Evolutionary conservation across 2,329 filamentous ascomycete species (phyloP).

Genomic region (Myotisia sp.): DNA sequence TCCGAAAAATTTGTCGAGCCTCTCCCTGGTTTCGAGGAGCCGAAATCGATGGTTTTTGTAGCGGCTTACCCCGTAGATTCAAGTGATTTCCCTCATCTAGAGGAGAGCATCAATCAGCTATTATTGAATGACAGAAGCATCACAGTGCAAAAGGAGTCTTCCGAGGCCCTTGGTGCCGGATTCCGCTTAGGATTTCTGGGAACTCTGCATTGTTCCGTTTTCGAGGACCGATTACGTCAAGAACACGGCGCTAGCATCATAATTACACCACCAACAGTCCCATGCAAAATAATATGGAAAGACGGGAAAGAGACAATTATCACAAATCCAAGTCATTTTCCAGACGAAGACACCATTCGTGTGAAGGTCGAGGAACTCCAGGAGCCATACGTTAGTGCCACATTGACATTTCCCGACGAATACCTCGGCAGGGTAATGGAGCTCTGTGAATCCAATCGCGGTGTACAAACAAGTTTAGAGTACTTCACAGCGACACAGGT

Average conservation of each 20-base stretch:
- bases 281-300: conserved; percentile 68
- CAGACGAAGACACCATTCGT: conserved; percentile 49
- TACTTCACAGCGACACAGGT: conserved; percentile 90
- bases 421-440: conserved; percentile 92
- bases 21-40: conserved; percentile 87
- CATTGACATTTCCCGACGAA: conserved; percentile 82
- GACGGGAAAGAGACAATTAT: conserved; percentile 67
- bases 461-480: conserved; percentile 71
- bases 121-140: conserved; percentile 91
- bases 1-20: conserved; percentile 62
- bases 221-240: conserved; percentile 84
- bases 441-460: conserved; percentile 78
- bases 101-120: conserved; percentile 88
- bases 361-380: conserved; percentile 47
- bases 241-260: conserved; percentile 93
- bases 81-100: conserved; percentile 67
- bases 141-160: conserved; percentile 84
- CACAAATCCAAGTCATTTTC: conserved; percentile 77
- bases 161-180: conserved; percentile 80
- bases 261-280: conserved; percentile 89
- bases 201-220: conserved; percentile 97
- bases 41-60: conserved; percentile 97
- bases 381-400: conserved; percentile 65
- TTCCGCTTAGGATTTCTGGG: conserved; percentile 91
- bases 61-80: conserved; percentile 92